Conservation (phyloP, 805 yeast species). For the Metschnikowia hibisci region DNA sequence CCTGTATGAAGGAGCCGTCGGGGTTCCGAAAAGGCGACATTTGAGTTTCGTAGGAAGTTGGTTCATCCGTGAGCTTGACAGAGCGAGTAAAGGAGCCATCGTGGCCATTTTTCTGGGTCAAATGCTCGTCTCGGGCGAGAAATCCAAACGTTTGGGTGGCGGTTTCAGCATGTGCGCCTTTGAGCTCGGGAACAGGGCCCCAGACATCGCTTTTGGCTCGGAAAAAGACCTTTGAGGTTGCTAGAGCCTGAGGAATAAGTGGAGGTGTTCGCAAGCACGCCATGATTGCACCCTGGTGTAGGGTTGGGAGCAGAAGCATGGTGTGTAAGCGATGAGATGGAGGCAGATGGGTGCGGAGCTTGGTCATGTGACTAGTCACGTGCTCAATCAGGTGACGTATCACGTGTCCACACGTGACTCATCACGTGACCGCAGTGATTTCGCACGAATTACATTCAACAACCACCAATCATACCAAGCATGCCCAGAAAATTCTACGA, state of each 20-base stretch:
- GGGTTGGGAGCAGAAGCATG: slow-evolving; percentile 3
- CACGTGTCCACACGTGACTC: background rate
- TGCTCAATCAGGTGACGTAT: background rate
- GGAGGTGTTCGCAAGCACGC: background rate
- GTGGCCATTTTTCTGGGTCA: slow-evolving; percentile 9
- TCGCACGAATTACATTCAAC: background rate
- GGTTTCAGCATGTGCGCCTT: background rate
- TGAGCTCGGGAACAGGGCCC: background rate
- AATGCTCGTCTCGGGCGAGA: slow-evolving; percentile 21
- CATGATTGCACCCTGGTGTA: background rate
- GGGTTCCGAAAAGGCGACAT: slow-evolving; percentile 34
- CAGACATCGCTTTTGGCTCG: slow-evolving; percentile 1
- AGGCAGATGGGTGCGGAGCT: too few species aligned
- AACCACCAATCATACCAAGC: slow-evolving; percentile 1
- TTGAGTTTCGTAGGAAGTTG: slow-evolving; percentile 6
- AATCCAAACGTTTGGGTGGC: slow-evolving; percentile 2
- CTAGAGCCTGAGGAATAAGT: background rate
- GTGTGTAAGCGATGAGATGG: background rate
- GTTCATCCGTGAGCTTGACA: slow-evolving; percentile 2
- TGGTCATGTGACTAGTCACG: background rate
- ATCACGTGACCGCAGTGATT: background rate
- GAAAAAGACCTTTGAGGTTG: background rate
- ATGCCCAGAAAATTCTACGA: slow-evolving; percentile 43
- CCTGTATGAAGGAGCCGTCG: slow-evolving; percentile 42
- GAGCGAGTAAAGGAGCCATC: slow-evolving; percentile 5